Evolutionary conservation across 1,284 basidiomycete species (phyloP).

Genomic region (Coniferiporia weirii): DNA sequence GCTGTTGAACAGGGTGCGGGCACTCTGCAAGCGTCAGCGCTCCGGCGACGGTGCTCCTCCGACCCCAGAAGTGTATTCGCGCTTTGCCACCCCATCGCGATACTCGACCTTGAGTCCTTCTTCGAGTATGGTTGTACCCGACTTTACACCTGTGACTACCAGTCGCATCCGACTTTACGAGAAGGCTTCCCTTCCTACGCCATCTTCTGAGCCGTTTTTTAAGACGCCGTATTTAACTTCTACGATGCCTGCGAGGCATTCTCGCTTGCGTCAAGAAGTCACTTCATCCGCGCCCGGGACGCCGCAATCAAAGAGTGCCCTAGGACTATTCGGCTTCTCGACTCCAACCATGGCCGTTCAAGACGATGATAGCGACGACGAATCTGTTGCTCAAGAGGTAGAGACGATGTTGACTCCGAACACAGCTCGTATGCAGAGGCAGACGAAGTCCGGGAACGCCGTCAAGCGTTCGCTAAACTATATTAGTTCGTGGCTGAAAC

Average conservation of each 20-base stretch:
- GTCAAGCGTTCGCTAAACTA: constrained; percentile 17
- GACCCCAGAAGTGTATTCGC: constrained; percentile 34
- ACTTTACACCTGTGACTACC: constrained; percentile 40
- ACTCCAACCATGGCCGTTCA: constrained; percentile 3
- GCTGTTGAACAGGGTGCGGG: constrained; percentile 46
- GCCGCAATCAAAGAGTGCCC: constrained; percentile 2
- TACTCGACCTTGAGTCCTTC: constrained; percentile 16
- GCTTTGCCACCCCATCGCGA: constrained; percentile 25
- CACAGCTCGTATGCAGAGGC: not conserved
- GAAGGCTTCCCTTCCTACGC: constrained; percentile 3
- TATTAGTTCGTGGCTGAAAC: constrained; percentile 16
- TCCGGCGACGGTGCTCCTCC: constrained; percentile 52
- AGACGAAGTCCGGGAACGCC: constrained; percentile 4
- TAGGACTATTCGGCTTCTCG: constrained; percentile 7
- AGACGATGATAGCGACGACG: constrained; percentile 13
- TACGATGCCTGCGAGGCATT: constrained; percentile 49
- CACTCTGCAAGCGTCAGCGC: constrained; percentile 59
- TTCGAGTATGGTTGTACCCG: constrained; percentile 35
- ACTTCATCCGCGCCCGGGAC: constrained; percentile 6
- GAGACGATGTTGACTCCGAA: constrained; percentile 13
- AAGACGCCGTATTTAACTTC: constrained; percentile 29
- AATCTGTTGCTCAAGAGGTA: constrained; percentile 10
- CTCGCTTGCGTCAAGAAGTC: constrained; percentile 47
- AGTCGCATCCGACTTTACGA: constrained; percentile 17
- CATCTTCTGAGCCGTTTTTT: constrained; percentile 15